Base-by-base conservation (phyloP, 352 stramenopile species). In the Pythium angustatum region DNA sequence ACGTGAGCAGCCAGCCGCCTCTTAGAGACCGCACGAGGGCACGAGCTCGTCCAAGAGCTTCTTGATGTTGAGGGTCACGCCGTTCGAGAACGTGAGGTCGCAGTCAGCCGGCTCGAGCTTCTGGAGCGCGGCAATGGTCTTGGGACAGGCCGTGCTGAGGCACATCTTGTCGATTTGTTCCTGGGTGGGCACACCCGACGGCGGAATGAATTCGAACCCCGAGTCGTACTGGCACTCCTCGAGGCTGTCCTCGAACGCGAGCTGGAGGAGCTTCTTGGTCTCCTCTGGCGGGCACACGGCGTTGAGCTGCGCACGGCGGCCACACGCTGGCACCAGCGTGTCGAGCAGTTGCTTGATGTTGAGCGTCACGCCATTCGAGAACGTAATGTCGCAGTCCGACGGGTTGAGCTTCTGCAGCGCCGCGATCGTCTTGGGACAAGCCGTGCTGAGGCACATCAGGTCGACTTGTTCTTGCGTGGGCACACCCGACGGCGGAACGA, bases 271-370 rank as follows among this genome's bases (percentile, higher is more conserved):
- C 34, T 58, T 58, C 30, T 36, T 11, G 15, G 26, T n/a, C 28
- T 65, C 58, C 1, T 1, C 7, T 3, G 31, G 12, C 11, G 45
- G 45, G 58, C 34, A 15, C 34, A 41, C 9, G 34, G 34, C 15
- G 34, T 41, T 47, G 17, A 47, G 40, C 40, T n/a, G n/a, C n/a
- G n/a, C n/a, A 8, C 40, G 47, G 28, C 22, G 27, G 7, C 22
- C 47, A 28, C 77, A 85, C 55, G 65, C 70, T 1, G 70, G 60
- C 33, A 27, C 21, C 64, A 75, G 79, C 48, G 68, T 76, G 27
- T 78, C 66, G 11, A 70, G 53, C 55, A 85, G 57, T 41, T 78
- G 19, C 47, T 78, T 62, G 43, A 83, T 73, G 64, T 83, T 85
- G 60, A 85, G 69, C 30, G 53, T 58, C 34, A 78, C 68, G 34